Base-by-base conservation (phyloP, 2,329 filamentous ascomycete species). In the Cyphellophora attinorum region DNA sequence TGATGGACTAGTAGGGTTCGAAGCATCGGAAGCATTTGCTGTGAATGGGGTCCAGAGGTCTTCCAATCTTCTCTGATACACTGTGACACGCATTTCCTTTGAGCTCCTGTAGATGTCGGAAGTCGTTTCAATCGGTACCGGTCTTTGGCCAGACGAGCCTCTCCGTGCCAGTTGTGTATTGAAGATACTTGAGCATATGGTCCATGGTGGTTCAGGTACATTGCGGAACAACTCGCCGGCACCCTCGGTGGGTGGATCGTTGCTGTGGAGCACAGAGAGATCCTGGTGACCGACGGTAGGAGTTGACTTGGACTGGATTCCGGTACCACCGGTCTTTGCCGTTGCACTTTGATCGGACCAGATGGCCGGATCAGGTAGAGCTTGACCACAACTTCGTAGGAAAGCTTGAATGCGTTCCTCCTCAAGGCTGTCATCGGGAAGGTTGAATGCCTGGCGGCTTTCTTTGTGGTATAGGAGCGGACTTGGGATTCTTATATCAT, bases 381-480 rank as follows among this genome's bases (percentile, higher is more conserved):
- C 3, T 18, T n/a, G 25, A 19, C 25, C 29, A 19, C 19, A 19
- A 31, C 14, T 23, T 16, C 13, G n/a, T 5, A 34, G 31, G 29
- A 34, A 11, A n/a, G 16, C 14, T 3, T 31, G 23, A 3, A n/a
- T 15, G 12, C 14, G 11, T 6, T 31, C 33, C 11, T 14, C 6
- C 11, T 14, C 11, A n/a, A 11, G 3, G 8, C 6, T 11, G 17
- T 14, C 14, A 19, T 30, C 13, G 13, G 21, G 19, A 15, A 29
- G 12, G 11, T 19, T 16, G 12, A 28, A 31, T 10, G 11, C 17
- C 3, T 29, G 29, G 16, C 12, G 17, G 15, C 30, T 38, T 23
- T 16, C n/a, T 19, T 25, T 18, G 23, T 44, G 43, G 30, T 46
- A 46, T 5, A 48, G 37, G 3, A 44, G 23, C 10, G 45, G 45